Evolutionary conservation across 176 grass and related monocot species (phyloP).

Genomic region (Musa beccarii): DNA sequence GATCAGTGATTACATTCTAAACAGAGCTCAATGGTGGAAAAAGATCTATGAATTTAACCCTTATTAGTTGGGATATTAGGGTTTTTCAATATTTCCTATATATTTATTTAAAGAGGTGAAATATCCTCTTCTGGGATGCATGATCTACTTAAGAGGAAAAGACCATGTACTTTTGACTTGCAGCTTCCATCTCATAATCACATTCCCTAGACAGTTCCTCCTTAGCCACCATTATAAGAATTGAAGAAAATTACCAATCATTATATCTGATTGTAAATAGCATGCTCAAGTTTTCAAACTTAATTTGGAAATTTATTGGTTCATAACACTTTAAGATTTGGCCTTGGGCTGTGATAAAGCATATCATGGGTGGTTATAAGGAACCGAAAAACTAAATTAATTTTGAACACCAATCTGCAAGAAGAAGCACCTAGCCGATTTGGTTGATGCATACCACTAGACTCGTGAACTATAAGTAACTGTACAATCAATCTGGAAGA

Average conservation of each 20-base stretch:
- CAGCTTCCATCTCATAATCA: slow-evolving; percentile 88
- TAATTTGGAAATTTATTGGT: background rate
- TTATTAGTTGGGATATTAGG: too few species aligned
- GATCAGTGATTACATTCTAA: too few species aligned
- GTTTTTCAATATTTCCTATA: too few species aligned
- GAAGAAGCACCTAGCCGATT: background rate
- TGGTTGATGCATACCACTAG: background rate
- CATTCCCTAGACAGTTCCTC: slow-evolving; percentile 82
- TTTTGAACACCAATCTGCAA: background rate
- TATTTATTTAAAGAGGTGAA: too few species aligned
- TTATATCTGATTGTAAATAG: background rate
- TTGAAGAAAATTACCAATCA: background rate
- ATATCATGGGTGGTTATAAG: too few species aligned
- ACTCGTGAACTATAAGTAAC: background rate
- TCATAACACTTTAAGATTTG: background rate
- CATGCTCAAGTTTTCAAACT: background rate
- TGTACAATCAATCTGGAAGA: background rate
- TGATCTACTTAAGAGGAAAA: too few species aligned
- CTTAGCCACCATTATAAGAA: slow-evolving; percentile 74
- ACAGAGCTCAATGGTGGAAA: too few species aligned
- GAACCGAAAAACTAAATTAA: background rate
- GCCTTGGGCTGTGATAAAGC: background rate
- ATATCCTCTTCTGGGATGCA: too few species aligned
- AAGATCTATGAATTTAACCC: too few species aligned
- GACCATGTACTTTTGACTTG: slow-evolving; percentile 77